These are phyloP conservation scores for Trichophyton benhamiae DNA, from an alignment of 2,329 filamentous ascomycete species.

Conservation along the genomic window DNA sequence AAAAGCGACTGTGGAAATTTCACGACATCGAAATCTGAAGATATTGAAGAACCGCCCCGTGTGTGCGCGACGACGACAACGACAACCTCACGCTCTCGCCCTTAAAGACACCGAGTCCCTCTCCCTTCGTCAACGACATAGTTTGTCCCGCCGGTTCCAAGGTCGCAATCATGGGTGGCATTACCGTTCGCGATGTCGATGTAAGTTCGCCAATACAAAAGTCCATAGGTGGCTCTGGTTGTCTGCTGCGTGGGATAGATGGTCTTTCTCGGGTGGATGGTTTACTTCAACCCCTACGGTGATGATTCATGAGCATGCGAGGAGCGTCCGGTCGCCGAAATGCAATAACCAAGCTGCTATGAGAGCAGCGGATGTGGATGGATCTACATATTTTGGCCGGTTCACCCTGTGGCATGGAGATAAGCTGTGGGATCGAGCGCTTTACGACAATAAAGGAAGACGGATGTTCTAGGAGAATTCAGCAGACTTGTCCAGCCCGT, in stretches of 20 bases:
- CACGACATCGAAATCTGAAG: slow-evolving; percentile 7
- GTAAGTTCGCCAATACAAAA: slow-evolving; percentile 28
- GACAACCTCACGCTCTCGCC: slow-evolving; percentile 15
- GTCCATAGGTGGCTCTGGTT: background rate
- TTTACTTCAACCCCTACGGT: background rate
- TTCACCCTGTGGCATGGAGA: background rate
- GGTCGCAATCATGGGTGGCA: slow-evolving; percentile 52
- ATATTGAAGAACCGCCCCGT: slow-evolving; percentile 1
- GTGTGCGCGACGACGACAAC: slow-evolving; percentile 13
- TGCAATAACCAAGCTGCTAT: background rate
- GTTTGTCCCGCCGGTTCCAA: slow-evolving; percentile 14
- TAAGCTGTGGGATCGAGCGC: background rate
- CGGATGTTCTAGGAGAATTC: background rate
- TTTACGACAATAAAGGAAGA: background rate
- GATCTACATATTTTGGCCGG: background rate
- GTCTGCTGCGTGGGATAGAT: background rate
- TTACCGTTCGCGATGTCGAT: slow-evolving; percentile 56
- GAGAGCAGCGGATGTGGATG: no score
- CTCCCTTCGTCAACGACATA: slow-evolving; percentile 19
- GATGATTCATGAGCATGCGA: background rate
- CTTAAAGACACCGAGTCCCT: slow-evolving; percentile 23
- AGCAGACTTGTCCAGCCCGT: background rate
- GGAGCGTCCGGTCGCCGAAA: background rate
- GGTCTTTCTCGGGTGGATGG: background rate
- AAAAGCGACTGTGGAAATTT: slow-evolving; percentile 8